Evolutionary conservation across 148 eudicot species (phyloP).

Genomic region (Heliamphora exappendiculata): DNA sequence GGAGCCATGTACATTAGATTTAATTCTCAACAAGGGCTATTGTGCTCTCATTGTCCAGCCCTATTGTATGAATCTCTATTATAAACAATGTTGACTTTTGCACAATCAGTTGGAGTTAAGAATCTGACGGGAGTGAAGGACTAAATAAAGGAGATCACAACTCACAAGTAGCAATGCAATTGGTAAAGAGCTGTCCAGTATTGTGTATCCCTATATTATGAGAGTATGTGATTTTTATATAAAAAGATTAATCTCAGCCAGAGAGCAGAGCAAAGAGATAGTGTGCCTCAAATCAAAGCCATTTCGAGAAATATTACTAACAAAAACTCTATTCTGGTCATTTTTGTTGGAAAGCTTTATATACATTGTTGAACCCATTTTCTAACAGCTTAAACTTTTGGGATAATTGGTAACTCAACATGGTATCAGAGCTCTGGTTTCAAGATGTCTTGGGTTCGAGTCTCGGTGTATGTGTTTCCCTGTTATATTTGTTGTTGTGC

Average conservation of each 20-base stretch:
- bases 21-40: background rate
- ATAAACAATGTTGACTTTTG: too few species aligned
- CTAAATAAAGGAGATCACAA: background rate
- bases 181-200: background rate
- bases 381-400: too few species aligned
- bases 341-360: too few species aligned
- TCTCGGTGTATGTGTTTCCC: too few species aligned
- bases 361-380: too few species aligned
- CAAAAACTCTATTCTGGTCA: background rate
- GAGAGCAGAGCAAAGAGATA: conserved; percentile 3
- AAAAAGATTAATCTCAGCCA: conserved; percentile 3
- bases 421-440: too few species aligned
- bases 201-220: background rate
- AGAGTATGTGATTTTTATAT: background rate
- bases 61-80: background rate
- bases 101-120: background rate
- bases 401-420: too few species aligned
- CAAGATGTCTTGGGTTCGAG: too few species aligned
- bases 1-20: background rate
- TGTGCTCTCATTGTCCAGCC: background rate
- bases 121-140: background rate
- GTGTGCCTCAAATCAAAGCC: background rate
- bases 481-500: too few species aligned
- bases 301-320: background rate
- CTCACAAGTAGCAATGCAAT: background rate